These are phyloP conservation scores for Chlamydomonas schloesseri DNA, from an alignment of 139 green algal species.

Conservation along the genomic window DNA sequence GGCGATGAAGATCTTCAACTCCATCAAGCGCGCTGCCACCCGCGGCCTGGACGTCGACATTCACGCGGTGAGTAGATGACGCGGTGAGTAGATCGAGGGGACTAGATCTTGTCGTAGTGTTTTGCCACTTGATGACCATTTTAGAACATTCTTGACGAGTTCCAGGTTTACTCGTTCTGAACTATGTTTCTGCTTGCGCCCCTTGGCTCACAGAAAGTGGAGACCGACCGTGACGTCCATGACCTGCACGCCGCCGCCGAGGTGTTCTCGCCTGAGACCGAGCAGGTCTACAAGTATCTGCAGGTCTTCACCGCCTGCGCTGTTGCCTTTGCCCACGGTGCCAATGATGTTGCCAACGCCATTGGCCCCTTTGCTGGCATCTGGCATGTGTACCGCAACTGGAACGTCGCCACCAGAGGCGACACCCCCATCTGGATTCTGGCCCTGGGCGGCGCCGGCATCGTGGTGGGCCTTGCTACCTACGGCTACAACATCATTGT, in stretches of 20 bases:
- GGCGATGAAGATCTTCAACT: not conserved
- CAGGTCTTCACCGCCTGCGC: conserved; percentile 65
- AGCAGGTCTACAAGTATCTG: conserved; percentile 66
- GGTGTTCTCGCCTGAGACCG: conserved; percentile 79
- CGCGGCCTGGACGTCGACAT: conserved; percentile 18
- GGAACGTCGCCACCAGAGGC: conserved; percentile 48
- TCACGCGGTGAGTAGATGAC: conserved; percentile 3
- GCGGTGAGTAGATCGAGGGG: no score
- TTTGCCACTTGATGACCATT: no score
- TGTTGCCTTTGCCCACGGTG: conserved; percentile 58
- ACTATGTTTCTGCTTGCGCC: no score
- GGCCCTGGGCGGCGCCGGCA: conserved; percentile 79
- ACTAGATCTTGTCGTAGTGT: no score
- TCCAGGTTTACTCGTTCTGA: no score
- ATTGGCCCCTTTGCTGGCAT: conserved; percentile 82
- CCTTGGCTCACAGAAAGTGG: not conserved
- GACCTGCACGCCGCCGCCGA: conserved; percentile 57
- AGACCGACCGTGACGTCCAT: conserved; percentile 10
- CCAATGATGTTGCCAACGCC: conserved; percentile 89
- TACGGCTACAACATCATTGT: conserved; percentile 65
- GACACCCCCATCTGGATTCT: conserved; percentile 75
- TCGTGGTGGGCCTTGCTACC: conserved; percentile 86
- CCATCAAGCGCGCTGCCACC: conserved; percentile 10
- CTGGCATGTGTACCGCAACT: conserved; percentile 58
- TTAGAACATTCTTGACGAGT: no score